Base-by-base conservation (phyloP, 768 basidiomycete genomes). In the Suillus subaureus region DNA sequence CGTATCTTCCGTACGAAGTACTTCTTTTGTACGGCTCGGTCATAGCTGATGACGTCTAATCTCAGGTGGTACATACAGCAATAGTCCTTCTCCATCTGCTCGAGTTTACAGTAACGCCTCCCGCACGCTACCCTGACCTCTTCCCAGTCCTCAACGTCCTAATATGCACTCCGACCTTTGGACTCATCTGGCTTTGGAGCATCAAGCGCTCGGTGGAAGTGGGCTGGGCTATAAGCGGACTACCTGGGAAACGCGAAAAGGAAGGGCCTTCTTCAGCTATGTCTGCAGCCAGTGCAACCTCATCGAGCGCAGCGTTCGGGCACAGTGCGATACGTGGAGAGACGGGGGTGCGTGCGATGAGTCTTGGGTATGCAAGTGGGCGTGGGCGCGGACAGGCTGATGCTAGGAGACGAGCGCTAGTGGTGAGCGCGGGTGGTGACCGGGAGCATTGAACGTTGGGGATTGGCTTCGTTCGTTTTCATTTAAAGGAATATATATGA, bases 151-250 rank as follows among this genome's bases (percentile, higher is more conserved):
- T 95, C 45, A 98, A 97, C 74, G 88, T 95, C 3, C 84, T 94
- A 18, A 73, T 96, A 54, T 88, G 89, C 72, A 91, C 90, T 2
- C 90, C 88, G 1, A 87, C 97, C 21, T 97, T 98, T 73, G 85
- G 81, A 8, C 74, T 93, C 35, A 82, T 86, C n/a, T 98, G 93
- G 93, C 72, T 95, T 18, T 97, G 94, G 94, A 93, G 92, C 60
- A 87, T 94, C 74, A 90, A 89, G 69, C 89, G 91, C 56, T 85
- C 91, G 26, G 73, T 95, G 28, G 89, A 96, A 71, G 89, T 89
- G 43, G 81, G 86, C 11, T 97, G 95, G 96, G 92, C 90, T 15
- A 73, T 92, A 12, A 85, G 86, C 6, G 90, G 90, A 0, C 76
- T 88, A 1, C 73, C 75, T 6, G 73, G 76, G n/a, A 35, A 40